phyloP scores from a whole-genome alignment of 1,139 yeast species.

The Pneumocystis sp. region DNA sequence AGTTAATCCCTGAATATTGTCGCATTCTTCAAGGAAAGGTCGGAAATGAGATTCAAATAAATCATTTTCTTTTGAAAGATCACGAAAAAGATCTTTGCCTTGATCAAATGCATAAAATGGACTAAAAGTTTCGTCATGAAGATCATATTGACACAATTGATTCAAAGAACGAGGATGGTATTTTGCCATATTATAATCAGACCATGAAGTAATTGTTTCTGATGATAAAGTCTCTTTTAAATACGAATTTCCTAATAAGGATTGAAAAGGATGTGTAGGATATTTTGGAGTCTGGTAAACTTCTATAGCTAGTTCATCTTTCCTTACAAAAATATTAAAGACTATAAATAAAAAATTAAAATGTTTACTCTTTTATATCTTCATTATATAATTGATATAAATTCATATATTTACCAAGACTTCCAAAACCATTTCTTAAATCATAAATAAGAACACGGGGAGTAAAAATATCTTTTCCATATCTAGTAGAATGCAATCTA shows the following conservation, averaged over 20 bases:
- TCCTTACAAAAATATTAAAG: background rate
- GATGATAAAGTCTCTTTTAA: slow-evolving; percentile 21
- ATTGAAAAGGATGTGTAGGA: slow-evolving; percentile 31
- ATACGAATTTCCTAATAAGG: slow-evolving; percentile 28
- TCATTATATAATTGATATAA: slow-evolving; percentile 15
- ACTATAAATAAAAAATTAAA: background rate
- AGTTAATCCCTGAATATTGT: slow-evolving; percentile 55
- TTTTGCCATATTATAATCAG: slow-evolving; percentile 60
- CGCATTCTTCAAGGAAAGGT: slow-evolving; percentile 59
- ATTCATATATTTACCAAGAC: slow-evolving; percentile 19
- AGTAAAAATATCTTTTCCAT: slow-evolving; percentile 43
- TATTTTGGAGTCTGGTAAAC: slow-evolving; percentile 39
- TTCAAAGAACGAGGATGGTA: slow-evolving; percentile 46
- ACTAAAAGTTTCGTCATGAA: slow-evolving; percentile 1
- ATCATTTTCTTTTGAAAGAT: slow-evolving; percentile 20
- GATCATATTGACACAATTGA: slow-evolving; percentile 17
- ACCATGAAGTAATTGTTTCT: slow-evolving; percentile 51
- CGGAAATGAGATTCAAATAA: slow-evolving; percentile 52
- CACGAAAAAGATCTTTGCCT: slow-evolving; percentile 22
- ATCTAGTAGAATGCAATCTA: slow-evolving; percentile 28
- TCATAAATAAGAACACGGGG: slow-evolving; percentile 79
- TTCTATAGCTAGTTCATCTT: slow-evolving; percentile 21
- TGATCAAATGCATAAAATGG: slow-evolving; percentile 3
- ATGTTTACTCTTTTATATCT: background rate
- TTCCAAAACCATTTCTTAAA: slow-evolving; percentile 28